Base-by-base conservation (phyloP, 2,329 filamentous ascomycete genomes). In the Fusarium secorum region DNA sequence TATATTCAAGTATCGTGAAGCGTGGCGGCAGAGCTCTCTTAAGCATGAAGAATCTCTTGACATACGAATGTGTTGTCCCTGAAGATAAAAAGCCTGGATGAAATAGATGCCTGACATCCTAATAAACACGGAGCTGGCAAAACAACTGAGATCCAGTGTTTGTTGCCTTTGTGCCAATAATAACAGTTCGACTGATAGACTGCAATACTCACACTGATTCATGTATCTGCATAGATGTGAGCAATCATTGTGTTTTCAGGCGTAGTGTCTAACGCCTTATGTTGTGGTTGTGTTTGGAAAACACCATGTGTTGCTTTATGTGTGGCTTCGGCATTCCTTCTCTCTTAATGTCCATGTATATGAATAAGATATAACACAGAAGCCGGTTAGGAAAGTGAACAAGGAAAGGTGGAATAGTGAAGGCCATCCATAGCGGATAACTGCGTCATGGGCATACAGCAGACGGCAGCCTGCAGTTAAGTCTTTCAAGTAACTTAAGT, bases 401-500 rank as follows among this genome's bases (percentile, higher is more conserved):
- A 33, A 17, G 11, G 20, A 13, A 39, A 18, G 32, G 11, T 17
- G 5, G n/a, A 45, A 20, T 22, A 17, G 30, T 14, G 6, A 39
- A 30, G 10, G 38, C 48, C 17, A 35, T 11, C n/a, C 15, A 15
- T 17, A 18, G 15, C 49, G 65, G 60, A 20, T 30, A 33, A 18
- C 24, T 55, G 49, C 51, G 7, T 44, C 32, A 9, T 30, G 14
- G 11, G 30, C 20, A n/a, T 22, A 26, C 49, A 46, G 58, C 38
- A 65, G 49, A 24, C 51, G 52, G 64, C 30, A 54, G 53, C 30
- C 22, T 65, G 52, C 64, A 68, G 51, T 44, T 48, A 14, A 28
- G 15, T 13, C 22, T 38, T 26, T 36, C 22, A 51, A 51, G 48
- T 36, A 26, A 38, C 32, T n/a, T 28, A 11, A 18, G 45, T 58